A percentile compares a stretch with the other conserved stretches of the same genome.
Evolutionary conservation across 192 early-diverging fungal species (phyloP).

Genomic region (Coemansia aciculifera): DNA sequence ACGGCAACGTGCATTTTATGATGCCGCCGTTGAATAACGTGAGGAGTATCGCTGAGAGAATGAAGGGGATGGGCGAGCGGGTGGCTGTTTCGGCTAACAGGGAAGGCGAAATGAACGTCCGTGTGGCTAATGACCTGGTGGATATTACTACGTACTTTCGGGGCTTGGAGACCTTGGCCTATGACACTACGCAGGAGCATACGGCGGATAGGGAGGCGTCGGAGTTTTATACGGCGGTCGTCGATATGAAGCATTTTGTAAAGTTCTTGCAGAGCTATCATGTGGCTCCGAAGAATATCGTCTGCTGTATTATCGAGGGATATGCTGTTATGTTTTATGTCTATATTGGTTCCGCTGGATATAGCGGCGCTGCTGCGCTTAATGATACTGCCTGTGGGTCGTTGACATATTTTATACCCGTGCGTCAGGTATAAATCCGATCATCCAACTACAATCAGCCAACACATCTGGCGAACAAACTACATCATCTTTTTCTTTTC

Average conservation of each 20-base stretch:
- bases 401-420: slow-evolving; percentile 51
- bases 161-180: slow-evolving; percentile 60
- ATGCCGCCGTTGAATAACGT: slow-evolving; percentile 69
- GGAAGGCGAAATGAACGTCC: slow-evolving; percentile 62
- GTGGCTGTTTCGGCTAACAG: slow-evolving; percentile 72
- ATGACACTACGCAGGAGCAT: slow-evolving; percentile 55
- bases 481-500: background rate
- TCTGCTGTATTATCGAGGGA: slow-evolving; percentile 63
- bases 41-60: slow-evolving; percentile 65
- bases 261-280: slow-evolving; percentile 77
- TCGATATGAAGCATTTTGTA: slow-evolving; percentile 73
- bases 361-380: slow-evolving; percentile 25
- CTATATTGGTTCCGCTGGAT: slow-evolving; percentile 46
- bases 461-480: background rate
- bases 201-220: slow-evolving; percentile 31
- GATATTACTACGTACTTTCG: slow-evolving; percentile 62
- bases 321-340: slow-evolving; percentile 55
- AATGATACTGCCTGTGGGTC: slow-evolving; percentile 50
- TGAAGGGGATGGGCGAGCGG: slow-evolving; percentile 62
- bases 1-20: slow-evolving; percentile 73
- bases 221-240: slow-evolving; percentile 64
- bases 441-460: background rate
- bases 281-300: slow-evolving; percentile 73
- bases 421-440: slow-evolving; percentile 29
- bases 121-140: slow-evolving; percentile 61